Evolutionary conservation across 1,139 yeast species (phyloP), one percentile per base, ranked within the genome.

Genomic region (Meyerozyma sp.): DNA sequence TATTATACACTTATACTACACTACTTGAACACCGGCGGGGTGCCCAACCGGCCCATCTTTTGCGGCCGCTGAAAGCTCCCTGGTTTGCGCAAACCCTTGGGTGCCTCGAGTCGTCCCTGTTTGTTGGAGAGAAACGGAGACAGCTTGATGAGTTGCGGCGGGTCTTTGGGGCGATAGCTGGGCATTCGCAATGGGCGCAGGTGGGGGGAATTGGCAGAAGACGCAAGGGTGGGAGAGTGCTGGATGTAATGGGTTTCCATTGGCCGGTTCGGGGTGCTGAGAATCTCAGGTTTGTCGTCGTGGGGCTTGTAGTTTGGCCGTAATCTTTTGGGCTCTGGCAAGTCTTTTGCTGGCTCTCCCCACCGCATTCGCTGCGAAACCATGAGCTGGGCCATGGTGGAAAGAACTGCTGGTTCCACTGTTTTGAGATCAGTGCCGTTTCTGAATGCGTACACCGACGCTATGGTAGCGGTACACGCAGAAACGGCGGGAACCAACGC

Each of bases 51-150:
- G 39, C 26, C 32, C 39, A 11, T 44, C 38, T 30, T 44, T 30
- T 29, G 43, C 36, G 54, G 54, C 16, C 47, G 43, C 30, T 49
- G 54, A 35, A 49, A 50, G 16, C 43, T 44, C 5, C 49, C 49
- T 2, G 50, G 49, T 16, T 48, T 47, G 16, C 44, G 45, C 16
- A 49, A 39, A 16, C 49, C 49, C 13, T 34, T 34, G 25, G 37
- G 37, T n/a, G 37, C 37, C 14, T 34, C 37, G 7, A 21, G 37
- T 4, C 37, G 5, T 25, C 11, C 23, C n/a, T 26, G 26, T 45
- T 39, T 39, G 14, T 39, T 39, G 13, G 41, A 39, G 11, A 39
- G 34, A 27, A 39, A 39, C 6, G 41, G 41, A 8, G 41, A 39
- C 23, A n/a, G 23, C 14, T 10, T 13, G 26, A 11, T 13, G 23